phyloP scores from a whole-genome alignment of 2,329 filamentous ascomycete genomes.

The Celoporthe dispersa region DNA sequence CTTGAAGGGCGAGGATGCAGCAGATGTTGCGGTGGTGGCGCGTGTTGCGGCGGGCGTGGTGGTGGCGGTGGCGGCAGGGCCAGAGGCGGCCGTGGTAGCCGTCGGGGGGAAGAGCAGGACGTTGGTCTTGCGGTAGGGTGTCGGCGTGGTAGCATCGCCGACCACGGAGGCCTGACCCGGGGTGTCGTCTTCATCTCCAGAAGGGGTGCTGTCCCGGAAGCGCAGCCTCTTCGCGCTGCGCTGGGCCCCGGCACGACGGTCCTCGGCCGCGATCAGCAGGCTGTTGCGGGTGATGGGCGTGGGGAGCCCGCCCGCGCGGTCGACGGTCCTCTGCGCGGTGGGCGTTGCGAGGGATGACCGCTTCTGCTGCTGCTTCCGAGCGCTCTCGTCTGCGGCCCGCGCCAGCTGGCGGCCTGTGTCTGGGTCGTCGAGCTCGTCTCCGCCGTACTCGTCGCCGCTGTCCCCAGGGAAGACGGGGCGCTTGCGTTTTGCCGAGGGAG shows the following conservation, averaged over 20 bases:
- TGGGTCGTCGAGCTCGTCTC: conserved; percentile 42
- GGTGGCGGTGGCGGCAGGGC: neutral
- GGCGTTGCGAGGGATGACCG: conserved; percentile 36
- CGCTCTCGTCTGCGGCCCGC: conserved; percentile 42
- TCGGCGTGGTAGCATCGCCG: conserved; percentile 20
- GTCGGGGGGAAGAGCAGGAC: conserved; percentile 7
- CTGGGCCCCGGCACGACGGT: neutral
- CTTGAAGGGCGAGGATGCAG: neutral
- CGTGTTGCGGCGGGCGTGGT: neutral
- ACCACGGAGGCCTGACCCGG: neutral
- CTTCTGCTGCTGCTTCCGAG: conserved; percentile 10
- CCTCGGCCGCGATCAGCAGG: conserved; percentile 27
- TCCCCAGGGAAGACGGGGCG: conserved; percentile 34
- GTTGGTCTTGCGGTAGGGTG: conserved; percentile 26
- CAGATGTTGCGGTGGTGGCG: neutral
- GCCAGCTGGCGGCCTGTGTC: conserved; percentile 46
- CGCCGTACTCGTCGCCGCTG: conserved; percentile 34
- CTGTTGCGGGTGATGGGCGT: conserved; percentile 37
- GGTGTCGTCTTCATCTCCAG: neutral
- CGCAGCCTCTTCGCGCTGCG: conserved; percentile 25
- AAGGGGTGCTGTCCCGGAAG: neutral
- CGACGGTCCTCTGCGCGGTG: conserved; percentile 30
- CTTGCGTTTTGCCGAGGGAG: conserved; percentile 39
- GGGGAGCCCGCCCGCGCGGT: conserved; percentile 34
- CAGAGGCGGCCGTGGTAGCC: neutral